Base-by-base conservation (phyloP, 73 alveolate genomes). In the Uronychia binucleata region DNA sequence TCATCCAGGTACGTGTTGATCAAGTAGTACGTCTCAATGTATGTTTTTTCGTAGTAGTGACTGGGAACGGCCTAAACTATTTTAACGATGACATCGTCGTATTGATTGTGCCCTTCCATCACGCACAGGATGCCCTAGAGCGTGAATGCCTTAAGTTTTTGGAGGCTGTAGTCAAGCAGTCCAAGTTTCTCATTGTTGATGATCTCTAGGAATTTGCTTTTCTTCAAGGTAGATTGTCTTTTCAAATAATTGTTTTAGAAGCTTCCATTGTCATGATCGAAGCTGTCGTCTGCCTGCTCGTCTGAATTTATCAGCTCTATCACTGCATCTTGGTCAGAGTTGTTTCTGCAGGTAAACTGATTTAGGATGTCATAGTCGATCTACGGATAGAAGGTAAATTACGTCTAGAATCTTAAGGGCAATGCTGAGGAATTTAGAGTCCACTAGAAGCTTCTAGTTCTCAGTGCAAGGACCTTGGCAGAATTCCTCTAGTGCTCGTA, bases 401-500 rank as follows among this genome's bases (percentile, higher is more conserved):
- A 46, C 67, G 19, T 46, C 67, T 46, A 46, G 67, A 46, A 46
- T 46, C 19, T 46, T 5, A 46, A 46, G 67, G 19, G 19, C 19
- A 19, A 46, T 46, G 67, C n/a, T 11, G n/a, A 46, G 67, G 19
- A 46, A 46, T 46, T 46, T 46, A 46, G 67, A 46, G 67, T 46
- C 67, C 19, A 46, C 67, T 46, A 46, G 5, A 5, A 46, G 67
- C 19, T 46, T 46, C 19, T 46, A 46, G 19, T 46, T 46, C 19
- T 46, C 5, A 19, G 28, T 31, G 19, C 84, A 77, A 14, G 84
- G 84, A 33, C 84, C 84, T 31, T 77, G 75, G 33, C 84, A 77
- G 30, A 77, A 77, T 58, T 77, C 84, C 26, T 77, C 74, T 0
- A 77, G 67, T 1, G 84, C 84, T 32, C 84, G 1, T 33, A 77